Base-by-base conservation (phyloP, 2,329 filamentous ascomycete species). In the Karstenula rhodostoma region DNA sequence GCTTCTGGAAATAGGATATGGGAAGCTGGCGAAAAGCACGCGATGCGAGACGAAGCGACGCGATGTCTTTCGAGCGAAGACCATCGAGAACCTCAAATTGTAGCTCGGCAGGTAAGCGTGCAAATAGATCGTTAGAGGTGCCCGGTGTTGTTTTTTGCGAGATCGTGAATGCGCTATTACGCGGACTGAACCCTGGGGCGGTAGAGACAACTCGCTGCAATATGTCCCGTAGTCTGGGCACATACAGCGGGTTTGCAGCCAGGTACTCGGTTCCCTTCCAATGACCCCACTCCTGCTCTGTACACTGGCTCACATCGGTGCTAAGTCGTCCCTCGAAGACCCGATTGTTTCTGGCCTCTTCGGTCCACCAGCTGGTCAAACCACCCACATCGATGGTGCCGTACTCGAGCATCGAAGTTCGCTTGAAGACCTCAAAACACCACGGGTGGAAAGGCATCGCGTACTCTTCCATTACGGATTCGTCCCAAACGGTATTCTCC, bases 201-300 rank as follows among this genome's bases (percentile, higher is more conserved):
- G 29, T 33, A 2, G 37, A 8, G 17, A 58, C 44, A 25, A 56
- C 59, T 12, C 29, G 27, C 9, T 59, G 29, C 17, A 71, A 50
- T 6, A 71, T 58, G 22, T 54, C 32, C 3, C 37, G n/a, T 13
- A 73, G 56, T 7, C 50, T 62, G 17, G 68, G 69, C 15, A 73
- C 50, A 25, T 64, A 65, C 7, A 73, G 35, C 12, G 70, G 66
- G 46, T 73, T 73, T 3, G 69, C 68, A 25, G 56, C 69, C 3
- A 72, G 58, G 40, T 65, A 72, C 37, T 59, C 66, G 7, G 51
- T 50, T 23, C 62, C 60, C 15, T 56, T 37, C 9, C 35, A 17
- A 54, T 67, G 70, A 49, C 25, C 15, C 56, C 68, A 61, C 13
- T 60, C 17, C 43, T 62, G 57, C 1, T 27, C 22, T 13, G 2